These are phyloP conservation scores for Lipomyces sp. DNA, from an alignment of 805 yeast genomes.

Conservation along the genomic window DNA sequence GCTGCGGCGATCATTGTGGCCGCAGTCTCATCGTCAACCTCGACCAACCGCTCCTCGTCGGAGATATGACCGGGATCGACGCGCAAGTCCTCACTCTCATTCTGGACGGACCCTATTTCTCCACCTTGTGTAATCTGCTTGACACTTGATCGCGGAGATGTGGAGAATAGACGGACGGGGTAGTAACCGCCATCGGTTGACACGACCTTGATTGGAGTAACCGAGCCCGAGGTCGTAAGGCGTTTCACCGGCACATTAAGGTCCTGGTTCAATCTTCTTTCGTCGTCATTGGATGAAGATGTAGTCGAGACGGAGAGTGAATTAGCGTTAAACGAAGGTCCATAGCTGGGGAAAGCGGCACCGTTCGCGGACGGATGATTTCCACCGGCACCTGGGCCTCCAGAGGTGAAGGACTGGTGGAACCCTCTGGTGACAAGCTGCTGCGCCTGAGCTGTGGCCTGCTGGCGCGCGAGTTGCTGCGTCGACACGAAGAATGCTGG, in stretches of 20 bases:
- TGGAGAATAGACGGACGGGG: constrained; percentile 10
- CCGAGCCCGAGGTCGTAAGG: background rate
- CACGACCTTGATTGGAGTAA: background rate
- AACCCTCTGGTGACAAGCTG: constrained; percentile 32
- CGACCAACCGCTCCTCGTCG: constrained; percentile 29
- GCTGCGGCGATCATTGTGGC: constrained; percentile 26
- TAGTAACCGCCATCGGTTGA: background rate
- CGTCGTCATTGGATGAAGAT: constrained; percentile 33
- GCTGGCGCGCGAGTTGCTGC: constrained; percentile 49
- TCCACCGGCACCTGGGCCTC: constrained; percentile 13
- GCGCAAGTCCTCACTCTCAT: constrained; percentile 2
- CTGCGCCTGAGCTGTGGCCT: constrained; percentile 43
- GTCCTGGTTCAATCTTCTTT: constrained; percentile 18
- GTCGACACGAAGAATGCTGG: constrained; percentile 50
- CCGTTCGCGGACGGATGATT: constrained; percentile 32
- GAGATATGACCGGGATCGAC: constrained; percentile 22
- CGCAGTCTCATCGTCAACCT: constrained; percentile 35
- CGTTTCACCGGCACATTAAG: background rate
- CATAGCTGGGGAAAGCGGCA: constrained; percentile 34
- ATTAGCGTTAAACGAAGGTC: constrained; percentile 19
- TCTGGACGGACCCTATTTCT: constrained; percentile 1
- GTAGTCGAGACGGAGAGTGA: constrained; percentile 27
- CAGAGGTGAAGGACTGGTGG: constrained; percentile 30
- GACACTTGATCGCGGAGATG: background rate
- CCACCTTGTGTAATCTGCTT: constrained; percentile 15